Evolutionary conservation across 176 grass and related monocot species (phyloP), one percentile per base, ranked within the genome.

Genomic region (Aegilops sharonensis): DNA sequence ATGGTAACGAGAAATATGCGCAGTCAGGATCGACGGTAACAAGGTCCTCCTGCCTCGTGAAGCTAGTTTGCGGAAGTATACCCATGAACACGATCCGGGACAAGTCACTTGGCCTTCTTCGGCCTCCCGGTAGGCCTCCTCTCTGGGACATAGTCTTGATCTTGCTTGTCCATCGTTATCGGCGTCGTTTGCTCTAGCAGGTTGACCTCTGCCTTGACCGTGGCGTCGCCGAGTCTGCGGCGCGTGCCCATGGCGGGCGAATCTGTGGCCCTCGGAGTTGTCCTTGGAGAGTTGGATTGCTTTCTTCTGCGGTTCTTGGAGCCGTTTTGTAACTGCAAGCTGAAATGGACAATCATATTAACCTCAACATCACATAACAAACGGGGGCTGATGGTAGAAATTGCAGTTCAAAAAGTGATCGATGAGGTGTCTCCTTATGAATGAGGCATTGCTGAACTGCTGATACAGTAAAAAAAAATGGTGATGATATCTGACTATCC

Each of bases 51-150:
- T 35, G 6, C 64, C 10, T 6, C 56, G 12, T 68, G 47, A 68
- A 81, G 15, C 14, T 18, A 35, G 42, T 13, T 67, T 63, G 18
- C 72, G 43, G 40, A 77, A 14, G 60, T 5, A 56, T 52, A 13
- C 64, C 72, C 64, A 78, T 27, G 42, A 32, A 72, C 34, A 90
- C 52, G 72, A 54, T 43, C 54, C 3, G 42, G 5, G 31, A 8
- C 20, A 63, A 54, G 13, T 29, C 57, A 63, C 45, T 20, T 76
- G 10, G 27, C 75, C 67, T 87, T 91, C 86, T 71, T 91, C 75
- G 71, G 81, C 31, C 89, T 88, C 78, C 89, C 89, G 27, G 42
- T 70, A n/a, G 70, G 69, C 85, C 71, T 85, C 85, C 85, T 88
- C 37, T 72, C 71, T 0, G 82, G 85, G 61, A 84, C 6, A 30